Percentiles rank a stretch among this genome's conserved stretches.
Conservation (phyloP, 345 rosid species). For the Hibiscus syriacus region DNA sequence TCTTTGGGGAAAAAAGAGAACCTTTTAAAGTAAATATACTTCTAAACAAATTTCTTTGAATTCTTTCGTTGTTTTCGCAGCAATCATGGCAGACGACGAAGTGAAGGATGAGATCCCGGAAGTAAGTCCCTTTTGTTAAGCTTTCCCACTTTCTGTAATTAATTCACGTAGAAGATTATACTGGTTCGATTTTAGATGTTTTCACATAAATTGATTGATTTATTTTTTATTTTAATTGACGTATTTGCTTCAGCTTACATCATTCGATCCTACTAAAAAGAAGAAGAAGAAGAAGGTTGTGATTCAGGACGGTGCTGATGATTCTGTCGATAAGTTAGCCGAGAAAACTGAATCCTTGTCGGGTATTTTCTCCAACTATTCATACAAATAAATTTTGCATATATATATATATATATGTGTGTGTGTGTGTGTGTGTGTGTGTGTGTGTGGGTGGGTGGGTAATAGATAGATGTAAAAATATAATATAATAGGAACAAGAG, state of each 20-base stretch:
- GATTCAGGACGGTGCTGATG: conserved; percentile 52
- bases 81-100: conserved; percentile 49
- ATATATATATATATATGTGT: too few relatives aligned
- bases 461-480: too few relatives aligned
- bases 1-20: too few relatives aligned
- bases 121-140: conserved; percentile 30
- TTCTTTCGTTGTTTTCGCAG: background rate
- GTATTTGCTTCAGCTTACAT: conserved; percentile 41
- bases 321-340: conserved; percentile 50
- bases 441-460: too few relatives aligned
- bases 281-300: conserved; percentile 90
- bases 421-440: too few relatives aligned
- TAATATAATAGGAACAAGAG: background rate
- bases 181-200: background rate
- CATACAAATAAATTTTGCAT: too few relatives aligned
- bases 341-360: conserved; percentile 66
- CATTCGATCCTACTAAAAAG: conserved; percentile 89
- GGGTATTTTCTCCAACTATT: conserved; percentile 24
- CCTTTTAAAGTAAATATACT: too few relatives aligned
- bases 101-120: conserved; percentile 51
- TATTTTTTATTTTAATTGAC: background rate
- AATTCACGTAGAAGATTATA: background rate
- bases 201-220: background rate
- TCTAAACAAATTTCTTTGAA: too few relatives aligned
- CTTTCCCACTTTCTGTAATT: too few relatives aligned